Percentiles rank a stretch among this genome's conserved stretches.
These are phyloP conservation scores for Helianthus tuberosus DNA, from an alignment of 129 eudicot species.

Conservation along the genomic window DNA sequence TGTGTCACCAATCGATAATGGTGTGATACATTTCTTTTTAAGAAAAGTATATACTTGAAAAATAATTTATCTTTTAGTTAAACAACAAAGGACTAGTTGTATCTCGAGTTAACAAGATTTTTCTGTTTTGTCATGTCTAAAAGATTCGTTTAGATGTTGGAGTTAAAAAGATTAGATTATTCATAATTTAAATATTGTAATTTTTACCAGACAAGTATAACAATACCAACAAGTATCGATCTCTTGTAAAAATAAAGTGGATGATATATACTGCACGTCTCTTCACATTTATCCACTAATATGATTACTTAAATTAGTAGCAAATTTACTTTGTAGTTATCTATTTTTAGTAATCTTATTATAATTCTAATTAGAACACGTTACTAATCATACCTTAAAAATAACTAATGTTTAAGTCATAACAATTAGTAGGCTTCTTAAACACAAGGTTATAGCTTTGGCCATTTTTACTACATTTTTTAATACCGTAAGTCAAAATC, in stretches of 20 bases:
- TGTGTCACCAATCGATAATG: too few relatives aligned
- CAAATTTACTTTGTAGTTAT: constrained; percentile 4
- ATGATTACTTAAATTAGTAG: not conserved
- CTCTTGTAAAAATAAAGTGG: not conserved
- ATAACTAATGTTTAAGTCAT: not conserved
- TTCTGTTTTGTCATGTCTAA: too few relatives aligned
- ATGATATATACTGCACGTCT: not conserved
- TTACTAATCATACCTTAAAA: not conserved
- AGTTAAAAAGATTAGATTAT: too few relatives aligned
- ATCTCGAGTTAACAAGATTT: too few relatives aligned
- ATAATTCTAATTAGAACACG: not conserved
- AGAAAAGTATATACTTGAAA: too few relatives aligned
- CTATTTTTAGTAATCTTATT: not conserved
- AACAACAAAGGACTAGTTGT: too few relatives aligned
- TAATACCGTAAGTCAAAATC: constrained; percentile 21
- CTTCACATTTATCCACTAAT: not conserved
- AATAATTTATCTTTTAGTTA: too few relatives aligned
- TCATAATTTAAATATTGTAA: not conserved
- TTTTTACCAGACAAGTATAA: not conserved
- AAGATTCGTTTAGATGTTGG: too few relatives aligned
- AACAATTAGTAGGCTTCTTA: not conserved
- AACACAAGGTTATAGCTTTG: not conserved
- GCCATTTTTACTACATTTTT: not conserved
- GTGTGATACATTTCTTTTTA: too few relatives aligned
- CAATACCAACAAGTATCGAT: not conserved